Evolutionary conservation across 345 rosid species (phyloP).

Genomic region (Eucalyptus cloeziana): DNA sequence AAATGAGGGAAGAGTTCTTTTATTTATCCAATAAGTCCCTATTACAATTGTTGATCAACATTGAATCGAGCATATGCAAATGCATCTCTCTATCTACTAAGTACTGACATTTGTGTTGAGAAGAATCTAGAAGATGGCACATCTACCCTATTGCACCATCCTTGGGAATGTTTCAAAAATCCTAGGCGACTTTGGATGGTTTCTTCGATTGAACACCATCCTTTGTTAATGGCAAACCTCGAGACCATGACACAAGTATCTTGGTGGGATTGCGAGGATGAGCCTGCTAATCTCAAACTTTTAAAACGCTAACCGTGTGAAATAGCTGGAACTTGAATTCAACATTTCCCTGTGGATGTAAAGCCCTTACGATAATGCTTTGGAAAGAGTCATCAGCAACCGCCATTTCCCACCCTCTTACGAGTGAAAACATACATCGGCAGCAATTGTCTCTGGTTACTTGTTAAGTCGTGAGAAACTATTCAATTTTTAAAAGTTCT

Average conservation of each 20-base stretch:
- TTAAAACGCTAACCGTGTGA: background rate
- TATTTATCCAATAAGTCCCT: too few species aligned
- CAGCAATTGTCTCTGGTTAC: background rate
- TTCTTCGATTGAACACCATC: too few species aligned
- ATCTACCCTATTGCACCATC: accelerated
- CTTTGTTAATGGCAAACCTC: too few species aligned
- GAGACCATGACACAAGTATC: background rate
- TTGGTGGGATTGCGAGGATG: background rate
- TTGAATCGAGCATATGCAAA: too few species aligned
- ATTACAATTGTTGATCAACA: too few species aligned
- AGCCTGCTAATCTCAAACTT: background rate
- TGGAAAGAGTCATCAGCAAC: background rate
- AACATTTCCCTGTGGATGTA: background rate
- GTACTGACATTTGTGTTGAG: accelerated
- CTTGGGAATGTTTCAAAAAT: too few species aligned
- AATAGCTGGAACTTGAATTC: background rate
- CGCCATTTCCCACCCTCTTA: background rate
- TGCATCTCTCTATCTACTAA: too few species aligned
- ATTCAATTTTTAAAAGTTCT: background rate
- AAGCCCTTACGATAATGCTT: background rate
- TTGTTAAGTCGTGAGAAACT: background rate
- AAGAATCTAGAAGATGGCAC: too few species aligned
- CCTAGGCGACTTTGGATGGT: too few species aligned
- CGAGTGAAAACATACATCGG: background rate
- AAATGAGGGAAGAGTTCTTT: too few species aligned